These are phyloP conservation scores for Spathaspora arborariae DNA, from an alignment of 805 yeast species.

Conservation along the genomic window DNA sequence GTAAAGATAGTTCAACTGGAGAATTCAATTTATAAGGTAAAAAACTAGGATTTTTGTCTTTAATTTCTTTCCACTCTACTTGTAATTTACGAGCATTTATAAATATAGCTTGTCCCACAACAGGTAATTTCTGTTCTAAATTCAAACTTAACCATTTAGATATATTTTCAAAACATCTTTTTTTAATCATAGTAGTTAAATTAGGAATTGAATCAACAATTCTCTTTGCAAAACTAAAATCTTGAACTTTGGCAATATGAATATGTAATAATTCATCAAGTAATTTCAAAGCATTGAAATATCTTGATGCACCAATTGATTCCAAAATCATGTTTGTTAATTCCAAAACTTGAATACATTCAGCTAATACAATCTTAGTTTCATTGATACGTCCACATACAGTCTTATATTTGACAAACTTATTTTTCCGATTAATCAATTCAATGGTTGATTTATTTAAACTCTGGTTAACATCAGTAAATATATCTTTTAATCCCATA, in stretches of 20 bases:
- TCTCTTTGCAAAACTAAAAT: slow-evolving; percentile 70
- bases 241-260: slow-evolving; percentile 66
- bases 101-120: slow-evolving; percentile 56
- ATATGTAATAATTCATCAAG: slow-evolving; percentile 69
- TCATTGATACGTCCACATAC: slow-evolving; percentile 66
- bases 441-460: slow-evolving; percentile 64
- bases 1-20: slow-evolving; percentile 74
- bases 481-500: slow-evolving; percentile 49
- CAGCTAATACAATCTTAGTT: slow-evolving; percentile 62
- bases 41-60: slow-evolving; percentile 40
- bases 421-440: slow-evolving; percentile 59
- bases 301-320: slow-evolving; percentile 66
- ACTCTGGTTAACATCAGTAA: slow-evolving; percentile 52
- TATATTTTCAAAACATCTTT: slow-evolving; percentile 65
- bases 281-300: slow-evolving; percentile 82
- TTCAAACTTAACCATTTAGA: slow-evolving; percentile 60
- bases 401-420: slow-evolving; percentile 56
- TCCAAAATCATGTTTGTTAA: slow-evolving; percentile 83
- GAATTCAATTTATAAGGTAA: slow-evolving; percentile 71
- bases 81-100: slow-evolving; percentile 55
- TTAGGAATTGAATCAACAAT: slow-evolving; percentile 76
- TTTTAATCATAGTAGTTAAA: slow-evolving; percentile 66
- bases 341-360: slow-evolving; percentile 79
- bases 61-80: slow-evolving; percentile 52
- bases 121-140: slow-evolving; percentile 56